Percentiles rank a stretch among this genome's conserved stretches.
phyloP scores from a whole-genome alignment of 2,329 filamentous ascomycete species.

The Paracamarosporium sp. region DNA sequence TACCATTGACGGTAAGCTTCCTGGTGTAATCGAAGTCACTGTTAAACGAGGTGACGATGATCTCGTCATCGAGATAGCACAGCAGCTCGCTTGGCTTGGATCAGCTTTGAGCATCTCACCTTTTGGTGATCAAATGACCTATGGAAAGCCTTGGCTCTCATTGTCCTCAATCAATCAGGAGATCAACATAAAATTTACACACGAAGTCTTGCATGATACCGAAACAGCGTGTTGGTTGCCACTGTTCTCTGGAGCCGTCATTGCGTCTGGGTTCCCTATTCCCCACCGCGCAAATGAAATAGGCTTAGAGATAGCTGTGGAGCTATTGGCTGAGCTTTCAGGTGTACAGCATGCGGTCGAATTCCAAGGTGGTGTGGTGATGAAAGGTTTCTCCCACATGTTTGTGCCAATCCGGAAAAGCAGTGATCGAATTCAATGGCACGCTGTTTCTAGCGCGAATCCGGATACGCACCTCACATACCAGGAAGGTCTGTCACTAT shows the following conservation, averaged over 20 bases:
- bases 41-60: not conserved
- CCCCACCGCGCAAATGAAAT: constrained; percentile 12
- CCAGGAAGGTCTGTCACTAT: constrained; percentile 11
- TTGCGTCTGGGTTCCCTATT: constrained; percentile 23
- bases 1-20: not conserved
- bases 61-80: constrained; percentile 13
- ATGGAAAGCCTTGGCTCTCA: constrained; percentile 5
- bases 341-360: constrained; percentile 20
- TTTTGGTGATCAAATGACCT: constrained; percentile 13
- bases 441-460: constrained; percentile 16
- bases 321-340: constrained; percentile 17
- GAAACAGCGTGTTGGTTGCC: constrained; percentile 21
- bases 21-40: not conserved
- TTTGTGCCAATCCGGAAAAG: constrained; percentile 17
- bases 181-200: too few species aligned
- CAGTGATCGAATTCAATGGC: constrained; percentile 21
- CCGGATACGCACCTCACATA: constrained; percentile 17
- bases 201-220: constrained; percentile 6
- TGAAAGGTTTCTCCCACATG: constrained; percentile 25
- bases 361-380: constrained; percentile 18
- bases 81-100: constrained; percentile 19
- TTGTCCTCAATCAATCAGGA: not conserved
- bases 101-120: constrained; percentile 17
- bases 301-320: constrained; percentile 21
- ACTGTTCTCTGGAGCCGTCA: constrained; percentile 17